phyloP scores from a whole-genome alignment of 306 rosid genomes.

The Glycine tomentella region DNA sequence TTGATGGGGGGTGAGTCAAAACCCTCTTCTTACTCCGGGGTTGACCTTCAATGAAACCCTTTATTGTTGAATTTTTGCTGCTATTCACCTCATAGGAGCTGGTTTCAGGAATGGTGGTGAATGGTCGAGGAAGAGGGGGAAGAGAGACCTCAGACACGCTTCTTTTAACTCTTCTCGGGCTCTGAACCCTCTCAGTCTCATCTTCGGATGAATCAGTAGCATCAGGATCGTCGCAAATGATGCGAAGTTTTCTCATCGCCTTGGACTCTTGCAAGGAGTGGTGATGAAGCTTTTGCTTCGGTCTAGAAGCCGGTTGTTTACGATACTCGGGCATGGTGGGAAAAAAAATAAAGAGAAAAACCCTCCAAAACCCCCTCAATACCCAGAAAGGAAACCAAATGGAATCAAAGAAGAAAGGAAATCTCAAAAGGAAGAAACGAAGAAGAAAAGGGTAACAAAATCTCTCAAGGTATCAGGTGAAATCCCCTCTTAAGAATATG shows the following conservation, averaged over 20 bases:
- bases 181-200: slow-evolving; percentile 45
- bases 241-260: slow-evolving; percentile 59
- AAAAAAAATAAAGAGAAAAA: slow-evolving; percentile 26
- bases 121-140: neutral
- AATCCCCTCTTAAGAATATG: slow-evolving; percentile 73
- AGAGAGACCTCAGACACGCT: slow-evolving; percentile 44
- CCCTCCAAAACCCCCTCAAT: slow-evolving; percentile 56
- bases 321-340: slow-evolving; percentile 49
- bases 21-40: slow-evolving; percentile 44
- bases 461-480: slow-evolving; percentile 43
- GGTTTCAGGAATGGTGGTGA: neutral
- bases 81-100: slow-evolving; percentile 47
- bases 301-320: slow-evolving; percentile 42
- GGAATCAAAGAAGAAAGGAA: neutral
- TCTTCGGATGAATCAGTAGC: slow-evolving; percentile 86
- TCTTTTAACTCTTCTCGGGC: neutral
- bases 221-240: slow-evolving; percentile 69
- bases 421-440: neutral
- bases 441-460: neutral
- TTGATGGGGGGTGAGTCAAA: slow-evolving; percentile 24
- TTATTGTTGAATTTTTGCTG: neutral
- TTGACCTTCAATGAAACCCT: neutral
- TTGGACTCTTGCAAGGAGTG: slow-evolving; percentile 30
- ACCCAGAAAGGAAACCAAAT: slow-evolving; percentile 17
- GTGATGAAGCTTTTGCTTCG: slow-evolving; percentile 21